These are phyloP conservation scores for Coriaria nepalensis DNA, from an alignment of 306 rosid species.

Conservation along the genomic window DNA sequence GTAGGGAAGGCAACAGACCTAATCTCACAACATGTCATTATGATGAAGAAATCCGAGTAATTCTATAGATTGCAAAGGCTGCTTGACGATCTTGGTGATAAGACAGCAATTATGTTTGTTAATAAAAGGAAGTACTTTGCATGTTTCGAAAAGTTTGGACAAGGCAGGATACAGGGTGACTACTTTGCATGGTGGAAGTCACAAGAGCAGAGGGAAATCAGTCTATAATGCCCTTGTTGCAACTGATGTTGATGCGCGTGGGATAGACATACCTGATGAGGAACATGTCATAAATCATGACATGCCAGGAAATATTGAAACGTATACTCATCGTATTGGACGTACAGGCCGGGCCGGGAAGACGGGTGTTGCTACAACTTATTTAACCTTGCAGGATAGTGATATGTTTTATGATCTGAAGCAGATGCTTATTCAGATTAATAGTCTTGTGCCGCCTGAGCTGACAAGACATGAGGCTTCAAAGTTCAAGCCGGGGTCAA, in stretches of 20 bases:
- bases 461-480: slow-evolving; percentile 88
- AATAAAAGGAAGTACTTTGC: slow-evolving; percentile 45
- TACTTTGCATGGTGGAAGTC: slow-evolving; percentile 83
- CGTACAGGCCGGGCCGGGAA: slow-evolving; percentile 92
- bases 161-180: slow-evolving; percentile 62
- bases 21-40: slow-evolving; percentile 63
- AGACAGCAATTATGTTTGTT: slow-evolving; percentile 44
- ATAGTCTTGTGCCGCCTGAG: slow-evolving; percentile 81
- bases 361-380: slow-evolving; percentile 75
- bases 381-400: slow-evolving; percentile 58
- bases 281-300: slow-evolving; percentile 80
- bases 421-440: slow-evolving; percentile 78
- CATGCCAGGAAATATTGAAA: slow-evolving; percentile 82
- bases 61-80: slow-evolving; percentile 24
- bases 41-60: slow-evolving; percentile 41
- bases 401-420: slow-evolving; percentile 87
- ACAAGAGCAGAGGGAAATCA: slow-evolving; percentile 82
- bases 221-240: slow-evolving; percentile 86
- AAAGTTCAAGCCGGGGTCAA: slow-evolving; percentile 74
- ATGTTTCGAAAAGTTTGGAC: slow-evolving; percentile 36
- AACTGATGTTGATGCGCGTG: slow-evolving; percentile 92
- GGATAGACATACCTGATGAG: slow-evolving; percentile 90
- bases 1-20: slow-evolving; percentile 80
- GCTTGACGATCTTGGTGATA: slow-evolving; percentile 39
- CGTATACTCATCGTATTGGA: slow-evolving; percentile 84